Evolutionary conservation across 2,329 filamentous ascomycete genomes (phyloP).

Genomic region (Fusarium multiceps): DNA sequence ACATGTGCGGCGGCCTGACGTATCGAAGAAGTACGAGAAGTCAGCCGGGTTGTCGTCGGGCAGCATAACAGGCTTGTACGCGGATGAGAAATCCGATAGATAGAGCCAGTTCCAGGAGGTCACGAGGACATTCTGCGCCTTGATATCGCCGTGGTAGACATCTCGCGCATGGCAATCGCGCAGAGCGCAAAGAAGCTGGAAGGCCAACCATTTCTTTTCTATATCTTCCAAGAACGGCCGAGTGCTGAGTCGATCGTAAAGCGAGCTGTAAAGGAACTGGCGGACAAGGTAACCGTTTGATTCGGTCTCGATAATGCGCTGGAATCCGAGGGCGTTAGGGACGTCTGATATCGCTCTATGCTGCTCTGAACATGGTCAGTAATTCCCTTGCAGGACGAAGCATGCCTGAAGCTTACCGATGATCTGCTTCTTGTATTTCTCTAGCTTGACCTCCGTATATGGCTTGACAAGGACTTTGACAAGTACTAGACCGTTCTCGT

Average conservation of each 20-base stretch:
- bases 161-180: slow-evolving; percentile 91
- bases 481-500: slow-evolving; percentile 90
- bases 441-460: slow-evolving; percentile 82
- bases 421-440: slow-evolving; percentile 81
- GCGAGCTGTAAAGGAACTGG: slow-evolving; percentile 94
- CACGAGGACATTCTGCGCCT: slow-evolving; percentile 95
- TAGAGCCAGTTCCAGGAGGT: slow-evolving; percentile 99
- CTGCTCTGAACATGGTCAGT: slow-evolving; percentile 69
- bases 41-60: slow-evolving; percentile 97
- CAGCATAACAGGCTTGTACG: slow-evolving; percentile 92
- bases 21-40: slow-evolving; percentile 98
- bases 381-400: no score
- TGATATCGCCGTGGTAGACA: slow-evolving; percentile 97
- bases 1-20: slow-evolving; percentile 89
- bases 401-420: slow-evolving; percentile 65
- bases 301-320: slow-evolving; percentile 90
- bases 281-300: slow-evolving; percentile 93
- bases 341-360: slow-evolving; percentile 82
- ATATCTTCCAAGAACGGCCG: slow-evolving; percentile 96
- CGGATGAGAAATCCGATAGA: slow-evolving; percentile 94
- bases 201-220: slow-evolving; percentile 98
- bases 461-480: slow-evolving; percentile 97
- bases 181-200: slow-evolving; percentile 91
- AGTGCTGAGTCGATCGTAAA: slow-evolving; percentile 97
- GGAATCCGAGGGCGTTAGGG: slow-evolving; percentile 90